These are phyloP conservation scores for Emergomyces orientalis DNA, from an alignment of 2,329 filamentous ascomycete genomes.

Conservation along the genomic window DNA sequence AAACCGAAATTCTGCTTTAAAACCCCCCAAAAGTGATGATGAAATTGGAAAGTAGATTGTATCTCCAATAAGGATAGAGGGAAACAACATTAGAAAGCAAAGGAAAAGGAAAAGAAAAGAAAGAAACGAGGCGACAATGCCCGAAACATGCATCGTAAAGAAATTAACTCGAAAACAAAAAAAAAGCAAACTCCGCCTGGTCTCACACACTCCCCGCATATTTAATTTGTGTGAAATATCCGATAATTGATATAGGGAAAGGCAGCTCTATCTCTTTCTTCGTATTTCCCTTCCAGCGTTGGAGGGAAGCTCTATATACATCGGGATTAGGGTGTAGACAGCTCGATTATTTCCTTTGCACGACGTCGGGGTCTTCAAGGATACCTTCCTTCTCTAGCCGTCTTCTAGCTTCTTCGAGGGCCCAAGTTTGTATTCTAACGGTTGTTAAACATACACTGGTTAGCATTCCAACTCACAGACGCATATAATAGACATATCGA, in stretches of 20 bases:
- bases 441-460: conserved; percentile 13
- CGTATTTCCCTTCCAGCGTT: not conserved
- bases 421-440: conserved; percentile 94
- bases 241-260: not conserved
- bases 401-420: conserved; percentile 89
- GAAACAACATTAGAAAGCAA: not conserved
- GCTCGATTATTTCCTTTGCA: conserved; percentile 45
- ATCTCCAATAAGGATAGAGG: not conserved
- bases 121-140: not conserved
- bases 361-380: conserved; percentile 61
- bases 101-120: not conserved
- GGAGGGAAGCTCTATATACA: conserved; percentile 31
- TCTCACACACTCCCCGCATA: conserved; percentile 1
- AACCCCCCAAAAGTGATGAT: not conserved
- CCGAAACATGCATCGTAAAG: conserved; percentile 4
- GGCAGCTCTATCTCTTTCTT: not conserved
- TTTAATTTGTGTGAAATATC: not conserved
- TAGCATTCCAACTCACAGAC: not conserved
- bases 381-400: conserved; percentile 94
- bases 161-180: not conserved
- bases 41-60: not conserved
- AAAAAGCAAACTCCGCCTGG: conserved; percentile 3
- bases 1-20: not conserved
- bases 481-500: not conserved
- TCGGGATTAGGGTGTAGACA: conserved; percentile 15